Base-by-base conservation (phyloP, 768 basidiomycete species). In the Hemileccinum impolitum region DNA sequence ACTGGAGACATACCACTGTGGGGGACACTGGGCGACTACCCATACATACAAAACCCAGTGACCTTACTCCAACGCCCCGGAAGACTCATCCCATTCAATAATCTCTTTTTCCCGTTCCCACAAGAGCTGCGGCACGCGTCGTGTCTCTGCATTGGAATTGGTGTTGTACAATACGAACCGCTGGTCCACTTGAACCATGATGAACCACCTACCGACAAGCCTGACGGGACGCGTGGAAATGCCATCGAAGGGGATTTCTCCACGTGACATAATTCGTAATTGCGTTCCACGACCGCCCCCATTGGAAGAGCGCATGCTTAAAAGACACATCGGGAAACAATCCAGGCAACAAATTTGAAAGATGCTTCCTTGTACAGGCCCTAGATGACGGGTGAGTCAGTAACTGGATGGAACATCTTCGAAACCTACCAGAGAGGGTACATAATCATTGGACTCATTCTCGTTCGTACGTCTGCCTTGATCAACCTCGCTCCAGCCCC, bases 131-230 rank as follows among this genome's bases (percentile, higher is more conserved):
- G 41, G 37, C 15, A 6, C 6, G 11, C 11, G 26, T 28, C 9
- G 26, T 3, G 25, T 26, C 10, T 25, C 25, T 7, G 12, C 11
- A 23, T 45, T 1, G 11, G 23, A 13, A 7, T 12, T 5, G 8
- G 15, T 43, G 18, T 52, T 50, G 6, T 47, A 54, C 31, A 47
- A 15, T 9, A 43, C 42, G 12, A 54, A 25, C 12, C 50, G 34
- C 14, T 11, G 37, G 1, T n/a, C 2, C 3, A 7, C 17, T 36
- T 52, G 45, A 9, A 45, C 43, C 13, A 43, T 17, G 3, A 44
- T 6, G 13, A 54, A 19, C 45, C 53, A 54, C 18, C 44, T 34
- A 34, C 31, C 41, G 2, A 52, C 14, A 3, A 51, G 11, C 9
- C 1, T 18, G 12, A 19, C 7, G 31, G 17, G 19, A 6, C 31